phyloP scores from a whole-genome alignment of 768 basidiomycete species.

The Russula foetens region DNA sequence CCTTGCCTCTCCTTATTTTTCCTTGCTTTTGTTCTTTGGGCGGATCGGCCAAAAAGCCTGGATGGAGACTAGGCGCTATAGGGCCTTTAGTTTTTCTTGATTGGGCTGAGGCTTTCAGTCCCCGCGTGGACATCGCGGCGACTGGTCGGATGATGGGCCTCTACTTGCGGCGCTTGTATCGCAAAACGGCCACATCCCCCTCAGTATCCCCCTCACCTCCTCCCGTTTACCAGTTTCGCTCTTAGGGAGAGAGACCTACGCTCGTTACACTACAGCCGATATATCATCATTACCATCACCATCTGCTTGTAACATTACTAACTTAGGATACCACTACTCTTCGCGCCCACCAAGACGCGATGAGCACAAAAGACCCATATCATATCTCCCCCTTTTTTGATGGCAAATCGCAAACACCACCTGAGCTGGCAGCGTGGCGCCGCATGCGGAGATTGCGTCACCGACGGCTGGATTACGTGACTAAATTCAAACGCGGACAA shows the following conservation, averaged over 20 bases:
- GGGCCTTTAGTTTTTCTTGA: not conserved
- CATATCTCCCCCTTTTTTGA: too few relatives aligned
- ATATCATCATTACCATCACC: not conserved
- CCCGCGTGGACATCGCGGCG: not conserved
- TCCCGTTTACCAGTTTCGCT: not conserved
- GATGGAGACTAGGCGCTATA: not conserved
- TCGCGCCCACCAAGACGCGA: not conserved
- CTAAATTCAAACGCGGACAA: too few relatives aligned
- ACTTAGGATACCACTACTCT: not conserved
- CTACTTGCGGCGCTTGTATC: not conserved
- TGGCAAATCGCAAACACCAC: too few relatives aligned
- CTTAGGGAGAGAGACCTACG: not conserved
- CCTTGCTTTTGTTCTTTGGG: not conserved
- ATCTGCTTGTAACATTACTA: slow-evolving; percentile 1
- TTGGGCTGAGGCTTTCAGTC: not conserved
- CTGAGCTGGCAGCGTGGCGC: too few relatives aligned
- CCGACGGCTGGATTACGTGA: too few relatives aligned
- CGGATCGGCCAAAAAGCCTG: not conserved
- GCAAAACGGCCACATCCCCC: not conserved
- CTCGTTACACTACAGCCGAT: not conserved
- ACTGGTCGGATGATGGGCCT: not conserved
- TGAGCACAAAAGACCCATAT: not conserved
- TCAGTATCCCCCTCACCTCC: not conserved
- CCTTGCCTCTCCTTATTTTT: not conserved
- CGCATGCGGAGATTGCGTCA: too few relatives aligned